Base-by-base conservation (phyloP, 768 basidiomycete genomes). In the Termitomyces bulborhizus region DNA sequence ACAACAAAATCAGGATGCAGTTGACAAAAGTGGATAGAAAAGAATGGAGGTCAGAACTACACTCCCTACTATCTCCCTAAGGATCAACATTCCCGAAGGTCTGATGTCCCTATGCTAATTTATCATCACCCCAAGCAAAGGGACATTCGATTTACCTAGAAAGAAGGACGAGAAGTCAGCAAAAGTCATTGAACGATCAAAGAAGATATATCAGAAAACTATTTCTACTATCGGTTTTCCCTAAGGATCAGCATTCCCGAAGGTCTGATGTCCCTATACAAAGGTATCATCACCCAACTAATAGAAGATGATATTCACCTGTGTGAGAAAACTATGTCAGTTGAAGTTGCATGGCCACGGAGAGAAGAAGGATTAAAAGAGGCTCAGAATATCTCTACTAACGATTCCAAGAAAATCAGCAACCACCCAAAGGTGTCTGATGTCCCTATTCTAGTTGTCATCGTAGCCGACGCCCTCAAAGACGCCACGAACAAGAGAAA, bases 241-340 rank as follows among this genome's bases (percentile, higher is more conserved):
- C 71, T 64, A 60, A 71, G 73, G 71, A 77, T 84, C 82, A 83
- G 66, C 82, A 84, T 75, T 54, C 80, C 73, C 72, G 66, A 69
- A 74, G 75, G 79, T 83, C 80, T 82, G 82, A 78, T 84, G 82
- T 83, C 81, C 81, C 81, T 83, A 82, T 76, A 59, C 68, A 68
- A 55, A 46, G 63, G 73, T 77, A 60, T 73, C 78, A 77, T 79
- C 78, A 51, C 49, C 54, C 24, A 55, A 37, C 51, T 53, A 32
- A 59, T 24, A n/a, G 37, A 58, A 24, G 16, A 34, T 15, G 56
- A 50, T 58, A 49, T 65, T 75, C 59, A 83, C 83, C 77, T 82
- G 50, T 82, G 50, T 16, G 51, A 46, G 37, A 32, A 43, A 45
- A 6, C 41, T 42, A 8, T 6, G 24, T 54, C 24, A 57, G 52